These are phyloP conservation scores for Metarhizium rileyi DNA, from an alignment of 2,329 filamentous ascomycete genomes.

Conservation along the genomic window DNA sequence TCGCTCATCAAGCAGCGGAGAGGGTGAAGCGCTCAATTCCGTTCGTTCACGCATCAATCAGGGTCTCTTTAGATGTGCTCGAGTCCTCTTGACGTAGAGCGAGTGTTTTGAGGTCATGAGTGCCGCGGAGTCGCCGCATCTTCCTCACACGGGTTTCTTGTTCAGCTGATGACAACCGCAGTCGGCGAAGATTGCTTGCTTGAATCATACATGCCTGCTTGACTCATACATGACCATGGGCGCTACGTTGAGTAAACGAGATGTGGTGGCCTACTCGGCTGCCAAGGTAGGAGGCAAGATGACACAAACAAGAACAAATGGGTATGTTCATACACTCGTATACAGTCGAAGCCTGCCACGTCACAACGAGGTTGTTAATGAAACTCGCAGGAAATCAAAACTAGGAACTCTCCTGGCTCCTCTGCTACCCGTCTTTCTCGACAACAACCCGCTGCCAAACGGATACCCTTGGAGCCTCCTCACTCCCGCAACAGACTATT, in stretches of 20 bases:
- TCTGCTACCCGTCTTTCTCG: slow-evolving; percentile 32
- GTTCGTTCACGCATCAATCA: background rate
- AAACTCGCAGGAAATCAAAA: slow-evolving; percentile 23
- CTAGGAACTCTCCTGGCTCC: slow-evolving; percentile 30
- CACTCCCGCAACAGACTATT: slow-evolving; percentile 39
- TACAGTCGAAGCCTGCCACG: background rate
- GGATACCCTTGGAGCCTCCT: slow-evolving; percentile 43
- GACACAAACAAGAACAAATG: slow-evolving; percentile 27
- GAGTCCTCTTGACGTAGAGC: background rate
- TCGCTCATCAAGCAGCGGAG: background rate
- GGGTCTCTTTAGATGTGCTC: background rate
- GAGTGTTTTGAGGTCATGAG: background rate
- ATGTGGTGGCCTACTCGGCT: background rate
- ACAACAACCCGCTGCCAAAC: slow-evolving; percentile 37
- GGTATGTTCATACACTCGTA: slow-evolving; percentile 19
- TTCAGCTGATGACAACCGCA: background rate
- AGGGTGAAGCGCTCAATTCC: background rate
- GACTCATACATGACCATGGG: too few species aligned
- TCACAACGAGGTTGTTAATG: background rate
- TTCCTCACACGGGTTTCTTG: background rate
- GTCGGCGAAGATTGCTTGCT: background rate
- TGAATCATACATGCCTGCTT: too few species aligned
- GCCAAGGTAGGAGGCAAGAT: slow-evolving; percentile 11
- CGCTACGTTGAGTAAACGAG: background rate
- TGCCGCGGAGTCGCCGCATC: background rate